These are phyloP conservation scores for Tetrapisispora taiwanensis DNA, from an alignment of 805 yeast genomes.

Conservation along the genomic window DNA sequence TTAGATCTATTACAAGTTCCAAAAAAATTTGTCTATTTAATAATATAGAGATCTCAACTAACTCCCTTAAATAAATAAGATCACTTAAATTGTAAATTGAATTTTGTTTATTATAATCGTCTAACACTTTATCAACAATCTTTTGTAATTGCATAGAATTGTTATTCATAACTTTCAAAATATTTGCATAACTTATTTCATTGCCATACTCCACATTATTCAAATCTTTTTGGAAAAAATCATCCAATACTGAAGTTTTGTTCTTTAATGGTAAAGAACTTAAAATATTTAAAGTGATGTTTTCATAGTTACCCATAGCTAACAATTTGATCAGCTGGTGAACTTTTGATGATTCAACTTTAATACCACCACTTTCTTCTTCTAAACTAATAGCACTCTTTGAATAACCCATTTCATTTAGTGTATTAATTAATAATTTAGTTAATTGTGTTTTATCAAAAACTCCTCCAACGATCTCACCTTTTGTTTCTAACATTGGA, in stretches of 20 bases:
- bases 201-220: not conserved
- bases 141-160: not conserved
- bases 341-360: constrained; percentile 35
- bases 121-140: not conserved
- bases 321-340: constrained; percentile 32
- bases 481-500: not conserved
- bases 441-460: constrained; percentile 33
- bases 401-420: constrained; percentile 40
- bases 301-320: constrained; percentile 34
- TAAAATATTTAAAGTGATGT: constrained; percentile 20
- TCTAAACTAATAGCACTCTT: constrained; percentile 33
- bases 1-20: constrained; percentile 17
- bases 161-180: not conserved
- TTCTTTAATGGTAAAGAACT: constrained; percentile 24
- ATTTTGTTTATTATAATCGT: not conserved
- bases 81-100: not conserved
- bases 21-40: constrained; percentile 22
- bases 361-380: constrained; percentile 32
- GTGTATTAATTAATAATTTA: constrained; percentile 40
- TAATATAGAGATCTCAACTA: constrained; percentile 19
- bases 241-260: constrained; percentile 6
- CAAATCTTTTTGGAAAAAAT: not conserved
- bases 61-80: constrained; percentile 4
- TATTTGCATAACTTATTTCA: not conserved
- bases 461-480: constrained; percentile 2